phyloP scores from a whole-genome alignment of 257 asterid species.

The Solanum neorickii region DNA sequence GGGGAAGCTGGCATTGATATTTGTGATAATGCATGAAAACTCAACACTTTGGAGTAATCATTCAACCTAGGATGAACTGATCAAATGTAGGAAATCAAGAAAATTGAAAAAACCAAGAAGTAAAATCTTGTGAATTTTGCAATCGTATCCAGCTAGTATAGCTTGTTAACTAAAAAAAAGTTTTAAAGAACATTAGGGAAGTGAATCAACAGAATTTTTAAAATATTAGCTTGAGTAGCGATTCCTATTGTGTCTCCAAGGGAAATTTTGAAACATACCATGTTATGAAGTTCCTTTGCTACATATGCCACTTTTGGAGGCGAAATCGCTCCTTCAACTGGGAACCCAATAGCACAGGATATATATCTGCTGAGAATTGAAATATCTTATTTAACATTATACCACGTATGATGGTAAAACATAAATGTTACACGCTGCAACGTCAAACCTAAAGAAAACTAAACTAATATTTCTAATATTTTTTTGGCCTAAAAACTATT shows the following conservation, averaged over 20 bases:
- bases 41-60: slow-evolving; percentile 6
- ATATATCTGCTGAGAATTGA: slow-evolving; percentile 41
- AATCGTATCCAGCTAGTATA: background rate
- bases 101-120: slow-evolving; percentile 7
- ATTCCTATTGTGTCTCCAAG: slow-evolving; percentile 88
- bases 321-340: slow-evolving; percentile 66
- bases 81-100: slow-evolving; percentile 2
- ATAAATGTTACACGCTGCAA: background rate
- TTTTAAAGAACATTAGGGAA: slow-evolving; percentile 6
- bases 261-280: slow-evolving; percentile 92
- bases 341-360: slow-evolving; percentile 85
- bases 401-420: background rate
- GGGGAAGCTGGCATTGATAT: slow-evolving; percentile 46
- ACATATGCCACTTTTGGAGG: slow-evolving; percentile 80
- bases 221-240: slow-evolving; percentile 65
- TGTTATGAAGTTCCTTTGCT: slow-evolving; percentile 83
- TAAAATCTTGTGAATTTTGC: slow-evolving; percentile 15
- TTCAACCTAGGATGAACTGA: slow-evolving; percentile 23
- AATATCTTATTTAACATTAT: background rate
- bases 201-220: slow-evolving; percentile 12
- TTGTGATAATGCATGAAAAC: slow-evolving; percentile 22
- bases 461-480: background rate
- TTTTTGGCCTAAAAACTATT: background rate
- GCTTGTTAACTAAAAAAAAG: background rate
- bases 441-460: background rate